Percentiles rank a stretch among this genome's conserved stretches.
Evolutionary conservation across 2,329 filamentous ascomycete genomes (phyloP).

Genomic region (Penicillium sp.): DNA sequence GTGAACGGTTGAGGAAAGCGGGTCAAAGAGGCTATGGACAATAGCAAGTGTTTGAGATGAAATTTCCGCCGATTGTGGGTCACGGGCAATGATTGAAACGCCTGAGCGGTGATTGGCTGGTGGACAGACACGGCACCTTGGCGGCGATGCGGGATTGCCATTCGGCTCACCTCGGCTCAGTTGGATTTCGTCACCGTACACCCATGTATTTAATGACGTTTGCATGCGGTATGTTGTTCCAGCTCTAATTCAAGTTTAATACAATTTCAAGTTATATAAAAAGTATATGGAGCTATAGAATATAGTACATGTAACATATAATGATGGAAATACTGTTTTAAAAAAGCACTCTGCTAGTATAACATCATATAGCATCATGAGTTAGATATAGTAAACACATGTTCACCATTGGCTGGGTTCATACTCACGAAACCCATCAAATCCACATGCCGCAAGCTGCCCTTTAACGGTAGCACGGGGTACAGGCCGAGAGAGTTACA

Average conservation of each 20-base stretch:
- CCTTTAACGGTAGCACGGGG: constrained; percentile 6
- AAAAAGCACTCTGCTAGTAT: background rate
- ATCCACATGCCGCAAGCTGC: constrained; percentile 10
- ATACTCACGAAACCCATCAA: background rate
- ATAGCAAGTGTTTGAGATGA: constrained; percentile 17
- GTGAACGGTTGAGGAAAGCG: constrained; percentile 28
- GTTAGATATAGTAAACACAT: background rate
- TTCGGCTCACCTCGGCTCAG: constrained; percentile 38
- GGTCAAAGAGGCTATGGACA: constrained; percentile 18
- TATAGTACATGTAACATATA: background rate
- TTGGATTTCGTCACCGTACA: constrained; percentile 30
- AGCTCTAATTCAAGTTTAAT: background rate
- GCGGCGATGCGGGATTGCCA: constrained; percentile 23
- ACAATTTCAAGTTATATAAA: too few species aligned
- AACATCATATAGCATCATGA: background rate
- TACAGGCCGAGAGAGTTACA: constrained; percentile 9
- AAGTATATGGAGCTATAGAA: too few species aligned
- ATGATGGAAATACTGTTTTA: background rate
- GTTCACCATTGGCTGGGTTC: background rate
- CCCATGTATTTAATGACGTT: constrained; percentile 24
- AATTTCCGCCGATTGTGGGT: constrained; percentile 30
- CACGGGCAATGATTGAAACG: constrained; percentile 25
- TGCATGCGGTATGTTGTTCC: constrained; percentile 13
- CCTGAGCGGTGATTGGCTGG: constrained; percentile 28
- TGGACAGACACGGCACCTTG: constrained; percentile 11